Evolutionary conservation across 2,329 filamentous ascomycete species (phyloP), one percentile per base, ranked within the genome.

Genomic region (Nothomitra cinnamomea): DNA sequence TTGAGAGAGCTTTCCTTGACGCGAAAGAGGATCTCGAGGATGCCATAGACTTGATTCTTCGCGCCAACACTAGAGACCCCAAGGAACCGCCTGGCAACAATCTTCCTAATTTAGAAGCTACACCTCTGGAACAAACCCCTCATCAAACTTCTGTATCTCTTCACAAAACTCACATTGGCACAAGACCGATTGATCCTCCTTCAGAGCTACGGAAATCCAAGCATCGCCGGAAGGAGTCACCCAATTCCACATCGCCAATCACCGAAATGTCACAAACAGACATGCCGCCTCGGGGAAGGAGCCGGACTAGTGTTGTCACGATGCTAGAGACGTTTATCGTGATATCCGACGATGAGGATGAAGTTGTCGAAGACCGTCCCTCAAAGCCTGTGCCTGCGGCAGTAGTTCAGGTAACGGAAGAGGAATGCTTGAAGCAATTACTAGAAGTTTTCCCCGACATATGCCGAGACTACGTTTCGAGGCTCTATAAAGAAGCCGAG

Each of bases 361-460:
- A 17, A 22, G n/a, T 49, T 24, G 32, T 32, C 6, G 32, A 28
- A 24, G 24, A 49, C 22, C 4, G 45, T 3, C 12, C 10, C 45
- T 17, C 6, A 17, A n/a, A 19, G 17, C 10, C 17, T 28, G n/a
- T 24, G 12, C 25, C 25, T 17, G 5, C 19, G n/a, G n/a, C 12
- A 15, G 24, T 24, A 21, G 24, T 35, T 8, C 28, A 24, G 15
- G 32, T n/a, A n/a, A 17, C 45, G 56, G 57, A 45, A 59, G 61
- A 61, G 8, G 56, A 60, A 45, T 62, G 65, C 51, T 60, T 72
- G 17, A 57, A 59, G 7, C 60, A 63, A n/a, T 60, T 75, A 17
- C 38, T 69, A 3, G 60, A 62, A 10, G 58, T 75, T 7, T 74
- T 76, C 53, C 73, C 73, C 7, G 71, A 70, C 50, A 71, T 75